phyloP scores from a whole-genome alignment of 2,329 filamentous ascomycete genomes.

The Xenosphaeropsis pyriputrescens region DNA sequence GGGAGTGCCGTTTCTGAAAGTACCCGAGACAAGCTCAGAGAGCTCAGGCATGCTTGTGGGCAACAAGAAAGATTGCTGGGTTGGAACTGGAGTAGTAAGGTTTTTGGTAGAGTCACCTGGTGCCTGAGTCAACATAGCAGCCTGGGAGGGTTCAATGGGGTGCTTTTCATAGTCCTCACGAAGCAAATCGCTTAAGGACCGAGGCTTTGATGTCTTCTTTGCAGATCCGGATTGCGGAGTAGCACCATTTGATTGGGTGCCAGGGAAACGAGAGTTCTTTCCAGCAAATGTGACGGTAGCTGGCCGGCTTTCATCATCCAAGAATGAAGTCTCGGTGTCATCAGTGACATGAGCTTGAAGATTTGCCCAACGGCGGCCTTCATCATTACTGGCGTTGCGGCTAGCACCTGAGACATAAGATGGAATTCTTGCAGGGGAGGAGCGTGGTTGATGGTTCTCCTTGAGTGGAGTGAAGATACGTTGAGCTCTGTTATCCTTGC shows the following conservation, averaged over 20 bases:
- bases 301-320: constrained; percentile 31
- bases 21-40: constrained; percentile 43
- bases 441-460: constrained; percentile 19
- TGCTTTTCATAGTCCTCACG: constrained; percentile 7
- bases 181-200: background rate
- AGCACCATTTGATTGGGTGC: too few species aligned
- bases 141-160: too few species aligned
- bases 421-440: background rate
- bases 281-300: constrained; percentile 21
- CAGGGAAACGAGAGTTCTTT: constrained; percentile 38
- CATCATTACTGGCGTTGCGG: constrained; percentile 18
- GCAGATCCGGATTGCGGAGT: too few species aligned
- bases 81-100: constrained; percentile 28
- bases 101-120: constrained; percentile 14
- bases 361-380: constrained; percentile 35
- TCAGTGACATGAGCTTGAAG: constrained; percentile 35
- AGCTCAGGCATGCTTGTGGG: constrained; percentile 41
- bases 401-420: constrained; percentile 15
- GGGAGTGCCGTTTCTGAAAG: constrained; percentile 12
- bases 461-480: constrained; percentile 20
- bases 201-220: too few species aligned
- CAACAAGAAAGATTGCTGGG: constrained; percentile 43
- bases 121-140: too few species aligned
- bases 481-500: constrained; percentile 2
- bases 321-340: constrained; percentile 33